Evolutionary conservation across 2,329 filamentous ascomycete species (phyloP), one percentile per base, ranked within the genome.

Genomic region (Aspergillus nomiae): DNA sequence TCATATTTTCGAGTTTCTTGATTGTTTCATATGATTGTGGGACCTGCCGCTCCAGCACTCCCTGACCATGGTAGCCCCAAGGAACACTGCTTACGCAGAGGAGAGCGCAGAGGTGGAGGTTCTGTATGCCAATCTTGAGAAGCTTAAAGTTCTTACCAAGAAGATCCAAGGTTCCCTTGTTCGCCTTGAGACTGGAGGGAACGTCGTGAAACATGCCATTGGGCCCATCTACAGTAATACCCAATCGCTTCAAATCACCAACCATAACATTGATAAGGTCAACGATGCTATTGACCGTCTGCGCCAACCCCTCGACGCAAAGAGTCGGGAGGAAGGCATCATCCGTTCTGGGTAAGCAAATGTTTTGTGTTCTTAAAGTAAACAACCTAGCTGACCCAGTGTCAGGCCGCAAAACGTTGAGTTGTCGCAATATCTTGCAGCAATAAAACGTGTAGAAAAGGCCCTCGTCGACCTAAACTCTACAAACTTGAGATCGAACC

Each of bases 151-250:
- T 74, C 86, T 98, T 76, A 97, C 93, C 36, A 97, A 95, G 82
- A 97, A 96, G 83, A 97, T 99, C 61, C 91, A 96, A 78, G 90
- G 91, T 32, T 96, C 92, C 58, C 85, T 97, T 69, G 87, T 88
- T 43, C 87, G 94, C 61, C 84, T 99, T 38, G 93, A 98, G 71
- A 88, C 90, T 43, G 96, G 92, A 59, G 95, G 94, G 21, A 92
- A 93, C 79, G 94, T 91, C 64, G 93, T 98, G 24, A 90, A 92
- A 72, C 92, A 97, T 74, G 94, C 96, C 12, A 93, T 96, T 61
- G 92, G 92, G 0, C 95, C 95, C 10, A 90, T 99, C 48, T 96
- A 94, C 74, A 92, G 91, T 71, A 96, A 97, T 77, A 98, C 95
- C 0, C 91, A 92, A 77, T 90, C 89, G 66, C 84, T 98, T 26